These are phyloP conservation scores for Gracilaria gracilis DNA, from an alignment of 23 red algal genomes.

Conservation along the genomic window DNA sequence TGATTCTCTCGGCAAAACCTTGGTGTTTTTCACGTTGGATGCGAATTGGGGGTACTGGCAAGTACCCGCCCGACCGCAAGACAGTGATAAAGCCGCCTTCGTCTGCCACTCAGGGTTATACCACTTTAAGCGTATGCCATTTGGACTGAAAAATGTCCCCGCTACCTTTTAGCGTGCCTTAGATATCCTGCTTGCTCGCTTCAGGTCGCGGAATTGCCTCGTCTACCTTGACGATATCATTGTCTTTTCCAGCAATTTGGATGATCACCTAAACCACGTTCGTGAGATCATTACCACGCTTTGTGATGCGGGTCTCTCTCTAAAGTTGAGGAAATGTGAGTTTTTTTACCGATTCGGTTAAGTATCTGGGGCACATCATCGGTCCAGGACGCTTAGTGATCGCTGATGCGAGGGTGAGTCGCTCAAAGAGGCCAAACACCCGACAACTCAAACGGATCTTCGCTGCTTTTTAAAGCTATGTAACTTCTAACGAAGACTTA, in stretches of 20 bases:
- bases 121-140: not conserved
- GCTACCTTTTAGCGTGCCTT: conserved; percentile 5
- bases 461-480: not conserved
- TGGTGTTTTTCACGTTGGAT: not conserved
- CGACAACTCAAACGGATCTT: conserved; percentile 10
- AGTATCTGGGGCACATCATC: too few species aligned
- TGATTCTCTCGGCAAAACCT: not conserved
- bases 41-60: conserved; percentile 9
- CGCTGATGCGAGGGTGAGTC: not conserved
- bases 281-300: conserved; percentile 17
- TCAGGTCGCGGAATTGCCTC: conserved; percentile 22
- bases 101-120: not conserved
- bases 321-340: too few species aligned
- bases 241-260: conserved; percentile 28
- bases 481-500: not conserved
- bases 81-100: not conserved
- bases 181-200: conserved; percentile 7
- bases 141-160: not conserved
- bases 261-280: conserved; percentile 29
- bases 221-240: conserved; percentile 60
- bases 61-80: not conserved
- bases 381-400: not conserved
- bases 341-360: too few species aligned
- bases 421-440: not conserved
- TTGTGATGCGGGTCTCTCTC: not conserved